Percentiles rank a stretch among this genome's conserved stretches.
phyloP scores from a whole-genome alignment of 1,284 basidiomycete species.

The Apiotrichum sp. region DNA sequence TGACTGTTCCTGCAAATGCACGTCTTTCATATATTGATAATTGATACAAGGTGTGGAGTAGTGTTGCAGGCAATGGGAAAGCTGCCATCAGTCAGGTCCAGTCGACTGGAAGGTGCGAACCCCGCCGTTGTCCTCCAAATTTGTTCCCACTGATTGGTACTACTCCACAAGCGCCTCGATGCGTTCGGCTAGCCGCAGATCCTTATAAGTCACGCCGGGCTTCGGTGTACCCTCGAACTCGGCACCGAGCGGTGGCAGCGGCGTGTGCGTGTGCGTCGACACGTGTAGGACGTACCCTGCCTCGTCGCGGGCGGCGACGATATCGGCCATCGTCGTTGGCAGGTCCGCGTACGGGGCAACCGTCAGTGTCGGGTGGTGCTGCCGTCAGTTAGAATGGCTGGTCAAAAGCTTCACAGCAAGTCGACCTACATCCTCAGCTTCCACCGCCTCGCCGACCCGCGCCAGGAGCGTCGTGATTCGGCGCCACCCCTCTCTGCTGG shows the following conservation, averaged over 20 bases:
- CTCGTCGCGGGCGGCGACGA: neutral
- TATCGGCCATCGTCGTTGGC: neutral
- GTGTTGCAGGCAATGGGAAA: too few relatives aligned
- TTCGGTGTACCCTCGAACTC: constrained; percentile 20
- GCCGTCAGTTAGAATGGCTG: neutral
- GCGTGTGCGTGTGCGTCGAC: constrained; percentile 40
- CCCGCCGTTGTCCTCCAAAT: too few relatives aligned
- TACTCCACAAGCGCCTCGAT: constrained; percentile 22
- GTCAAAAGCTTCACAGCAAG: neutral
- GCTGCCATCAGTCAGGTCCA: too few relatives aligned
- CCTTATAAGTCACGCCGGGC: constrained; percentile 40
- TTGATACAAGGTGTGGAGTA: too few relatives aligned
- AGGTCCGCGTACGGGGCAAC: constrained; percentile 28
- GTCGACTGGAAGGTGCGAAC: too few relatives aligned
- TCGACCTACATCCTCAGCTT: constrained; percentile 30
- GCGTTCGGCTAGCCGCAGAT: constrained; percentile 30
- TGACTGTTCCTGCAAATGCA: too few relatives aligned
- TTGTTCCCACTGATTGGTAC: neutral
- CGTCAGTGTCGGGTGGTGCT: constrained; percentile 39
- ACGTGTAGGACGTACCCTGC: constrained; percentile 30
- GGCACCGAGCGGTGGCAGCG: constrained; percentile 25
- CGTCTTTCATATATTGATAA: too few relatives aligned
- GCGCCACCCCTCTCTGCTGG: constrained; percentile 30
- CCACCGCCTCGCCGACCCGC: constrained; percentile 15
- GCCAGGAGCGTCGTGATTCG: constrained; percentile 13